These are phyloP conservation scores for Pseudogymnoascus pannorum DNA, from an alignment of 2,329 filamentous ascomycete genomes.

Conservation along the genomic window DNA sequence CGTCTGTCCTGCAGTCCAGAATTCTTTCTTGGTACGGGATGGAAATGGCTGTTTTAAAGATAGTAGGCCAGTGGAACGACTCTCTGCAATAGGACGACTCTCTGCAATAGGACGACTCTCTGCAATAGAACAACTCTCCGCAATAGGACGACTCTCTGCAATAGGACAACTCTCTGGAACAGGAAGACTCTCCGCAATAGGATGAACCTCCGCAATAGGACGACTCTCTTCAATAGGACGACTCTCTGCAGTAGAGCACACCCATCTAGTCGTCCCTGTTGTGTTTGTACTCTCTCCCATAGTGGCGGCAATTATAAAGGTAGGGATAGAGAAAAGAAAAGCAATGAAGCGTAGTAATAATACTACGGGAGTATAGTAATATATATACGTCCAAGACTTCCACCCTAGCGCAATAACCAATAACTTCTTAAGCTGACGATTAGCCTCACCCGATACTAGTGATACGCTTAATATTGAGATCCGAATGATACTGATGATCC, in stretches of 20 bases:
- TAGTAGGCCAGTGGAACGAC: background rate
- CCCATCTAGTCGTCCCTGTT: background rate
- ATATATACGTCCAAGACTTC: background rate
- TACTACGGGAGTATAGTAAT: no score
- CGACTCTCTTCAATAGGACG: no score
- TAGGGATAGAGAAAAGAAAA: background rate
- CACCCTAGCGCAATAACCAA: background rate
- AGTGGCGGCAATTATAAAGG: background rate
- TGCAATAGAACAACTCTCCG: no score
- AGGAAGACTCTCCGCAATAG: no score
- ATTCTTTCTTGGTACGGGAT: background rate
- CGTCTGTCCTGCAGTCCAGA: conserved; percentile 8
- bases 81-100: no score
- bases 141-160: no score
- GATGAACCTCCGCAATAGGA: no score
- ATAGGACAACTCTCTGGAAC: no score
- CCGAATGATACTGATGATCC: background rate
- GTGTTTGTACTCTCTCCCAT: background rate
- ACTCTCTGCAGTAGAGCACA: no score
- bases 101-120: no score
- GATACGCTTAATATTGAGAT: no score
- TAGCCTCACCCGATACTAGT: no score
- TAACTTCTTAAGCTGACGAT: background rate
- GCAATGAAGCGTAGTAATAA: background rate
- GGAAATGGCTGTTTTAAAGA: background rate